These are phyloP conservation scores for Coelastrella sp. DNA, from an alignment of 139 green algal species.

Conservation along the genomic window DNA sequence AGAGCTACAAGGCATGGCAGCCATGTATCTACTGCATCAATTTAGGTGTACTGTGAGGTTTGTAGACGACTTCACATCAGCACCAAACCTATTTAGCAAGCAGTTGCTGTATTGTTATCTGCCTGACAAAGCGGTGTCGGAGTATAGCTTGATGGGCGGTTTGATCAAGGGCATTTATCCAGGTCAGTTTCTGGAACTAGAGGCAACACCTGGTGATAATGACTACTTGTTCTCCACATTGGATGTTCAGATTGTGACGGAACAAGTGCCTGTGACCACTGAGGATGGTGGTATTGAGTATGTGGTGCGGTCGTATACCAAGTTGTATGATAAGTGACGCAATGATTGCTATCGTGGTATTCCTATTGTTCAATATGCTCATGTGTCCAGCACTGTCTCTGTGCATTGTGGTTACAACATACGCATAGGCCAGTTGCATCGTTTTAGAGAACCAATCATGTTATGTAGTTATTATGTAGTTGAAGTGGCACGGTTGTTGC, in stretches of 20 bases:
- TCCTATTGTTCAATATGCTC: conserved; percentile 16
- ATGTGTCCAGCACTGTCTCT: not conserved
- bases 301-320: not conserved
- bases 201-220: not conserved
- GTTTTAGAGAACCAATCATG: not conserved
- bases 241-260: not conserved
- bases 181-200: not conserved
- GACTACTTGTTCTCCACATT: not conserved
- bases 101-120: conserved; percentile 1
- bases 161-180: not conserved
- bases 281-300: not conserved
- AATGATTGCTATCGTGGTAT: not conserved
- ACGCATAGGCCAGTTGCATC: not conserved
- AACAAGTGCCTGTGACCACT: not conserved
- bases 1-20: not conserved
- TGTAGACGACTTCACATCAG: conserved; percentile 26
- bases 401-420: not conserved
- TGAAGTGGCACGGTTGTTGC: not conserved
- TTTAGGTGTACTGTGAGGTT: not conserved
- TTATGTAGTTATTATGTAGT: not conserved
- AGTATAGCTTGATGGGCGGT: not conserved
- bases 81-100: not conserved
- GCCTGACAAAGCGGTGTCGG: not conserved
- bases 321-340: not conserved
- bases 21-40: not conserved